Conservation (phyloP, 2,329 filamentous ascomycete species). For the Madurella fahalii region DNA sequence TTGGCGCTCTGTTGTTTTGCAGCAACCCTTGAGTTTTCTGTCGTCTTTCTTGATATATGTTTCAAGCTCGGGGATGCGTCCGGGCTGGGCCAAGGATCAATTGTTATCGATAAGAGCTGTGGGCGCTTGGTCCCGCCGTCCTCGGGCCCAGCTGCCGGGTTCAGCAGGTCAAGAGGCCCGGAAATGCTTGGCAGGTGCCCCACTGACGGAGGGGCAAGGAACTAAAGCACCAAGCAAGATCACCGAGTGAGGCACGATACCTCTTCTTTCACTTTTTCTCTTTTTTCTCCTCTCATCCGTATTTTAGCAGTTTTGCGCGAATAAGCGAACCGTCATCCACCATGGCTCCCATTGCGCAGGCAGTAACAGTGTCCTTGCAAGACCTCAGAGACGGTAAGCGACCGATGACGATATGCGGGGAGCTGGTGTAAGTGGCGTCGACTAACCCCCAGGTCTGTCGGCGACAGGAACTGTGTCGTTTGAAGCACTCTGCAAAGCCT, state of each 20-base stretch:
- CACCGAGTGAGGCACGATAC: background rate
- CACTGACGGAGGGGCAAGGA: conserved; percentile 12
- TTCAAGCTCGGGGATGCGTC: too few relatives aligned
- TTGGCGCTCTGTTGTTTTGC: background rate
- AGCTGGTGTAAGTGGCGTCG: conserved; percentile 11
- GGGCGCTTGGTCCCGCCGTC: background rate
- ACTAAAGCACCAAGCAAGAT: conserved; percentile 1
- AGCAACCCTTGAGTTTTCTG: too few relatives aligned
- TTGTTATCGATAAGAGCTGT: conserved; percentile 23
- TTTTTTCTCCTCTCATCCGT: background rate
- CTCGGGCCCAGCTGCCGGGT: conserved; percentile 11
- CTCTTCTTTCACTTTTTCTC: background rate
- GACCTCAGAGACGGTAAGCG: conserved; percentile 55
- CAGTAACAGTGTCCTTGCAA: conserved; percentile 58
- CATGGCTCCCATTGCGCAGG: conserved; percentile 49
- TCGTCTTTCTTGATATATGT: too few relatives aligned
- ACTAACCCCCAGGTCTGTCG: conserved; percentile 9
- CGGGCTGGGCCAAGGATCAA: too few relatives aligned
- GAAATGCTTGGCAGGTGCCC: conserved; percentile 15
- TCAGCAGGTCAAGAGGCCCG: conserved; percentile 14
- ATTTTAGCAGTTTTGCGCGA: background rate
- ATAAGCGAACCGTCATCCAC: background rate
- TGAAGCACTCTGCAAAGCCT: conserved; percentile 68
- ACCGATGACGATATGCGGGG: background rate
- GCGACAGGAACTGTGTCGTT: conserved; percentile 61